Percentiles rank a stretch among this genome's conserved stretches.
These are phyloP conservation scores for Ceratobasidium sp. DNA, from an alignment of 1,284 basidiomycete species.

Conservation along the genomic window DNA sequence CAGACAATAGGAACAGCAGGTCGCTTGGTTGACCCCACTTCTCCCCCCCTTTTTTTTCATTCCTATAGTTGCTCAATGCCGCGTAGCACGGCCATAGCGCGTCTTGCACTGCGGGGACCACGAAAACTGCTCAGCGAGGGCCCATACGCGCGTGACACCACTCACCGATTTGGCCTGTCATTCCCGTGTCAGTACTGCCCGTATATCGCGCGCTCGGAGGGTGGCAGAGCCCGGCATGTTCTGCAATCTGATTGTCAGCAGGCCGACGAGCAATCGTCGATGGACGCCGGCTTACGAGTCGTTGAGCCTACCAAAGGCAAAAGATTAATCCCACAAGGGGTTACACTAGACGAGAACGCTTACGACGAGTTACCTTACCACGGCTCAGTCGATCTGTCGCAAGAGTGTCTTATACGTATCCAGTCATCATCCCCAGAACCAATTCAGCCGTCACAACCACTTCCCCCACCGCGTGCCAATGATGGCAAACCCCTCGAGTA, in stretches of 20 bases:
- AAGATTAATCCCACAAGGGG: no score
- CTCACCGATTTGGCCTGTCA: background rate
- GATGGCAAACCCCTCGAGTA: background rate
- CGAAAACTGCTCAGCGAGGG: background rate
- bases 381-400: no score
- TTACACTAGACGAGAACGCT: no score
- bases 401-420: no score
- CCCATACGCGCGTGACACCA: background rate
- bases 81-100: background rate
- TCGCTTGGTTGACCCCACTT: no score
- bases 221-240: background rate
- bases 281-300: no score
- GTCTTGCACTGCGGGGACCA: background rate
- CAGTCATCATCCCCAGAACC: background rate
- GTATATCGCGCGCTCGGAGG: background rate
- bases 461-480: background rate
- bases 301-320: no score
- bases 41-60: no score
- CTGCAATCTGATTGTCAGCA: background rate
- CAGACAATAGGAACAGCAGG: no score
- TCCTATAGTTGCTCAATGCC: no score
- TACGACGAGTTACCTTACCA: no score
- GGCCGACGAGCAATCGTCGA: background rate
- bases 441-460: background rate
- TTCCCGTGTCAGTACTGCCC: background rate